Percentiles rank a stretch among this genome's conserved stretches.
These are phyloP conservation scores for Camelina laxa DNA, from an alignment of 345 rosid species.

Conservation along the genomic window DNA sequence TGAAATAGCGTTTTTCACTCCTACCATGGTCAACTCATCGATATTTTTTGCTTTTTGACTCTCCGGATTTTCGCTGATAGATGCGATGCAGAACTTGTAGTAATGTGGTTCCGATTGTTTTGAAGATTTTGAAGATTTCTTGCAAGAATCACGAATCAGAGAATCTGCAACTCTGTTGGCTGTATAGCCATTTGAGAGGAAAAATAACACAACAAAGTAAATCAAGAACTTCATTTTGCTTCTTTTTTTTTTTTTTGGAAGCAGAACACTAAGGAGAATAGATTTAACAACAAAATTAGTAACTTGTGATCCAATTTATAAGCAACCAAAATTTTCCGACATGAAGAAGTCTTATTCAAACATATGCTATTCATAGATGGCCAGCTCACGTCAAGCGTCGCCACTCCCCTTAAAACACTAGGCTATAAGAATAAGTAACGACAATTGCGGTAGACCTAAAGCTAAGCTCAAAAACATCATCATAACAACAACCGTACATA, in stretches of 20 bases:
- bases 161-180: constrained; percentile 18
- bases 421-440: background rate
- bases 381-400: background rate
- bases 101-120: constrained; percentile 11
- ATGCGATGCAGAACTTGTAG: constrained; percentile 43
- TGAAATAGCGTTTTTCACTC: constrained; percentile 20
- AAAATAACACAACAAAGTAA: constrained; percentile 9
- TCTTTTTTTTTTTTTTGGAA: background rate
- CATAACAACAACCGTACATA: background rate
- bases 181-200: background rate
- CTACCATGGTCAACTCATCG: constrained; percentile 29
- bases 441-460: constrained; percentile 1
- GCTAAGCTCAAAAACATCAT: background rate
- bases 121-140: constrained; percentile 43
- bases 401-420: background rate
- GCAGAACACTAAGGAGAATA: background rate
- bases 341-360: background rate
- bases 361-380: constrained; percentile 4
- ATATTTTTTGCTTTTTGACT: constrained; percentile 35
- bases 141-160: constrained; percentile 36
- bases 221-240: background rate
- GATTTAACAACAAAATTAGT: background rate
- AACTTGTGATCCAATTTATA: constrained; percentile 12
- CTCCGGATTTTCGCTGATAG: constrained; percentile 38
- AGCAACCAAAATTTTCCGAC: background rate